These are phyloP conservation scores for Colletotrichum falcatum DNA, from an alignment of 2,329 filamentous ascomycete genomes.

Conservation along the genomic window DNA sequence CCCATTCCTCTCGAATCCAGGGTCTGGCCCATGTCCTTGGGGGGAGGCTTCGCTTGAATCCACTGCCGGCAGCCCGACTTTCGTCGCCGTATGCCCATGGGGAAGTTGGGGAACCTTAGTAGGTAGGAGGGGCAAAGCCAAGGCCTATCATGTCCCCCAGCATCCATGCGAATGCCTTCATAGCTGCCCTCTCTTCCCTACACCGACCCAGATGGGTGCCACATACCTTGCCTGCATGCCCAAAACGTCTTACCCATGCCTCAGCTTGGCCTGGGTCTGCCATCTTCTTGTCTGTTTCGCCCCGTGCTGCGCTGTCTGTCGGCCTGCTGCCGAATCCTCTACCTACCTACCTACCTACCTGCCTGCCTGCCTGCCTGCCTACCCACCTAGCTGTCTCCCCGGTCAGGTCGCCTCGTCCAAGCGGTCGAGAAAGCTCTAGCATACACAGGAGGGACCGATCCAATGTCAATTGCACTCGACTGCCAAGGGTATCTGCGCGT, in stretches of 20 bases:
- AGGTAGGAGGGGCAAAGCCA: conserved; percentile 4
- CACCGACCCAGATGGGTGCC: conserved; percentile 20
- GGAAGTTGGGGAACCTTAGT: conserved; percentile 12
- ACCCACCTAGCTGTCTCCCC: no score
- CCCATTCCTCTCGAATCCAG: conserved; percentile 7
- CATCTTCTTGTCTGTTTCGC: conserved; percentile 18
- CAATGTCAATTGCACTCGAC: conserved; percentile 29
- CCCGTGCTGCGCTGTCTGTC: conserved; percentile 26
- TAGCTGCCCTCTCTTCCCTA: conserved; percentile 19
- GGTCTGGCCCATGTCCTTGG: conserved; percentile 1
- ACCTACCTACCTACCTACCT: no score
- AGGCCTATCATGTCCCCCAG: conserved; percentile 8
- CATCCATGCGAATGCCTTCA: conserved; percentile 16
- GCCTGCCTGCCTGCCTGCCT: no score
- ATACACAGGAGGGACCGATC: conserved; percentile 25
- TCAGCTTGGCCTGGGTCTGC: conserved; percentile 10
- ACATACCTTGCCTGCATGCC: conserved; percentile 36
- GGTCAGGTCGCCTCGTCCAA: conserved; percentile 33
- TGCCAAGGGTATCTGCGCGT: conserved; percentile 35
- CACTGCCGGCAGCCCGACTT: conserved; percentile 6
- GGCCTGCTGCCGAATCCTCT: conserved; percentile 22
- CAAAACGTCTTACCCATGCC: conserved; percentile 35
- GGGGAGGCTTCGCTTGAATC: conserved; percentile 11
- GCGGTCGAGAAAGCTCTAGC: conserved; percentile 32
- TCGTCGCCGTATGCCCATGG: conserved; percentile 12